Evolutionary conservation across 2,329 filamentous ascomycete genomes (phyloP).

Genomic region (Fusarium subtropicale): DNA sequence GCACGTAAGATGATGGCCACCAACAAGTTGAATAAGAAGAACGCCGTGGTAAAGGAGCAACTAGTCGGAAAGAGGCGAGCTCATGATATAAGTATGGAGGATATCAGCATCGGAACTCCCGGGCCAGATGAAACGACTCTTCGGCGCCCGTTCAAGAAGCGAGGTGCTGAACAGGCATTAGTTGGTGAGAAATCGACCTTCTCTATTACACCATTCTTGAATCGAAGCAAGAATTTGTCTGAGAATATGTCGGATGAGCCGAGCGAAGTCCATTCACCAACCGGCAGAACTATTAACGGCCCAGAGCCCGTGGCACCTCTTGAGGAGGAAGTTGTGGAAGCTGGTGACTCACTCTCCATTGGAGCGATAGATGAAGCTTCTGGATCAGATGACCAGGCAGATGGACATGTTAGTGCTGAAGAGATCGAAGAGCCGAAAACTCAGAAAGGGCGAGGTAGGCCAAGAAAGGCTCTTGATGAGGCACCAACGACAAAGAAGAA

Average conservation of each 20-base stretch:
- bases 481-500: slow-evolving; percentile 61
- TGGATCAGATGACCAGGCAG: slow-evolving; percentile 18
- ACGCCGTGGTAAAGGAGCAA: slow-evolving; percentile 45
- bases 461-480: slow-evolving; percentile 59
- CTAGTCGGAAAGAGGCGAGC: slow-evolving; percentile 59
- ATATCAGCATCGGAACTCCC: slow-evolving; percentile 61
- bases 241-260: slow-evolving; percentile 50
- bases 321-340: slow-evolving; percentile 45
- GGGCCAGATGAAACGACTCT: slow-evolving; percentile 56
- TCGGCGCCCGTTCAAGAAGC: slow-evolving; percentile 65
- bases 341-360: slow-evolving; percentile 18
- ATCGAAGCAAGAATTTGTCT: slow-evolving; percentile 71
- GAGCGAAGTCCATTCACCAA: slow-evolving; percentile 43
- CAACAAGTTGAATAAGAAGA: slow-evolving; percentile 43
- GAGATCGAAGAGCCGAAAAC: slow-evolving; percentile 35
- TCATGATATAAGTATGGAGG: slow-evolving; percentile 59
- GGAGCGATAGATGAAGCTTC: slow-evolving; percentile 21
- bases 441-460: slow-evolving; percentile 58
- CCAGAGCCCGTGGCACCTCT: slow-evolving; percentile 51
- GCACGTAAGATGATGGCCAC: slow-evolving; percentile 30
- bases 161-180: slow-evolving; percentile 61
- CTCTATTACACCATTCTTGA: slow-evolving; percentile 94
- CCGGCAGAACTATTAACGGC: slow-evolving; percentile 22
- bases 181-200: slow-evolving; percentile 91
- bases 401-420: slow-evolving; percentile 5